phyloP scores from a whole-genome alignment of 805 yeast species.

The Lipomyces kockii region DNA sequence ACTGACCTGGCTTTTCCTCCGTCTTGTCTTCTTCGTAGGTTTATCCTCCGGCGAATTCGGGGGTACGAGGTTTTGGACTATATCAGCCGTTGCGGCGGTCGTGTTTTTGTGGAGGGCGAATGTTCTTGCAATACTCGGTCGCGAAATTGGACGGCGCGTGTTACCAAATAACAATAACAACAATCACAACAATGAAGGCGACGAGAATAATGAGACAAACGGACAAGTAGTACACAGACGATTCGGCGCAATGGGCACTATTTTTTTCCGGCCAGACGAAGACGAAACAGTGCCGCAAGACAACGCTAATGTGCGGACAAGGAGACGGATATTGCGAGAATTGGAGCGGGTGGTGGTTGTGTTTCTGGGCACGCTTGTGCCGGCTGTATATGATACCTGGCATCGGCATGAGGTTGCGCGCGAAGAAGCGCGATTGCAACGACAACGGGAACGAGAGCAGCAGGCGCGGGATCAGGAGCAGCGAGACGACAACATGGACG shows the following conservation, averaged over 20 bases:
- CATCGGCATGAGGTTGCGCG: conserved; percentile 27
- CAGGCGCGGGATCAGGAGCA: conserved; percentile 17
- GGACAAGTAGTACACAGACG: background rate
- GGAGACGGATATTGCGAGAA: conserved; percentile 17
- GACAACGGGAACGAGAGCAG: conserved; percentile 2
- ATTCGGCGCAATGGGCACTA: background rate
- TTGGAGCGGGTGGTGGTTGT: conserved; percentile 28
- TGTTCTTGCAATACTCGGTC: conserved; percentile 3
- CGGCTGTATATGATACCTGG: conserved; percentile 38
- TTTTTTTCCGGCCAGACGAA: conserved; percentile 4
- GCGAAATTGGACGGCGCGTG: conserved; percentile 5
- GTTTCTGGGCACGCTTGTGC: conserved; percentile 35
- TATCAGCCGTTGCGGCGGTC: conserved; percentile 19
- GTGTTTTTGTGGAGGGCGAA: conserved; percentile 25
- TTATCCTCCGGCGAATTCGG: conserved; percentile 31
- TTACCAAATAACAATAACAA: conserved; percentile 2
- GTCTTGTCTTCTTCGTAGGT: conserved; percentile 29
- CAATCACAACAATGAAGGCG: background rate
- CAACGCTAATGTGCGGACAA: conserved; percentile 6
- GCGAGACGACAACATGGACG: conserved; percentile 2
- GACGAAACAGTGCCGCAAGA: background rate
- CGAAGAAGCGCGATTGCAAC: conserved; percentile 11
- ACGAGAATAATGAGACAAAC: background rate
- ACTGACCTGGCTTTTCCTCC: conserved; percentile 27
- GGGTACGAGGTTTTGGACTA: conserved; percentile 24